A percentile compares a stretch with the other conserved stretches of the same genome.
These are phyloP conservation scores for Globisporangium cylindrosporum DNA, from an alignment of 352 stramenopile species.

Conservation along the genomic window DNA sequence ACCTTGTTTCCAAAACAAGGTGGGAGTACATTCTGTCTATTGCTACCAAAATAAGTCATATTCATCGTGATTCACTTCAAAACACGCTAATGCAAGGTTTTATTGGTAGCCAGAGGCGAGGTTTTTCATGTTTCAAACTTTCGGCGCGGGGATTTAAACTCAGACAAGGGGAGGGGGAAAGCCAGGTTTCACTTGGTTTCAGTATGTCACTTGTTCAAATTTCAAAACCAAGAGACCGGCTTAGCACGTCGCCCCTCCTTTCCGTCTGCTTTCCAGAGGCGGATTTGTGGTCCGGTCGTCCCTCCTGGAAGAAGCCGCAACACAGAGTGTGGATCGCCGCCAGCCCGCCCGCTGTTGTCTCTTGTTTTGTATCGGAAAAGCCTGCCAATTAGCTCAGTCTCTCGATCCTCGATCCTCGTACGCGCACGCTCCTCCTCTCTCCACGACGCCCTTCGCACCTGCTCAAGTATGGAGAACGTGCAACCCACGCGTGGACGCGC, in stretches of 20 bases:
- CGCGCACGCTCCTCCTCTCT: slow-evolving; percentile 12
- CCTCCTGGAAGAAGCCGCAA: slow-evolving; percentile 3
- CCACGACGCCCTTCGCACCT: background rate
- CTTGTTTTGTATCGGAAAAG: slow-evolving; percentile 20
- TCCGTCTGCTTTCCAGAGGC: background rate
- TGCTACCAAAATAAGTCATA: background rate
- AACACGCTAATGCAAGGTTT: background rate
- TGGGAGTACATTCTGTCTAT: background rate
- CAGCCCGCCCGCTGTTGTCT: background rate
- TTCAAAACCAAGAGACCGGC: slow-evolving; percentile 22
- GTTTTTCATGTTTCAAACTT: slow-evolving; percentile 1
- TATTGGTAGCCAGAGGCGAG: background rate
- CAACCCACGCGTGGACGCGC: slow-evolving; percentile 10
- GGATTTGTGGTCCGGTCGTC: slow-evolving; percentile 19
- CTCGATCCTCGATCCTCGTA: background rate
- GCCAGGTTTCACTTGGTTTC: slow-evolving; percentile 24
- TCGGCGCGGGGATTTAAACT: slow-evolving; percentile 14
- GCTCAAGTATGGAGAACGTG: slow-evolving; percentile 18
- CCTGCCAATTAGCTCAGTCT: slow-evolving; percentile 3
- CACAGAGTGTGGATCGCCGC: background rate
- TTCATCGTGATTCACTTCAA: background rate
- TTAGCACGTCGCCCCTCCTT: slow-evolving; percentile 24
- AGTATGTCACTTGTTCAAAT: slow-evolving; percentile 33
- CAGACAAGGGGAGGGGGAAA: slow-evolving; percentile 6
- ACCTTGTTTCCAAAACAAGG: background rate